These are phyloP conservation scores for Sordaria brevicollis DNA, from an alignment of 495 filamentous ascomycete species.

Conservation along the genomic window DNA sequence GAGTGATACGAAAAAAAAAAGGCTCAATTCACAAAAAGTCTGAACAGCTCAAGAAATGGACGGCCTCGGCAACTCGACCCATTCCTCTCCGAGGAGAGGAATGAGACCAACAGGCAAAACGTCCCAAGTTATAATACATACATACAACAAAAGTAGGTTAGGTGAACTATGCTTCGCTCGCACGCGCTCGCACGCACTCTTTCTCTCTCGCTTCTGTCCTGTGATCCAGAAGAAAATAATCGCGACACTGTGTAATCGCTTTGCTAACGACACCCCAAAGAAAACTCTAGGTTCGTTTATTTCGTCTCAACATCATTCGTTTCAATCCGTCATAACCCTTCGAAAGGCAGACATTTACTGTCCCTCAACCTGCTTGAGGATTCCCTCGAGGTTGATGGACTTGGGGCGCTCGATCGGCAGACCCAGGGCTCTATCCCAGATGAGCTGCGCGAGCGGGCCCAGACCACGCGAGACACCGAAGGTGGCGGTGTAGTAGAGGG, in stretches of 20 bases:
- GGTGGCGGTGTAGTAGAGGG: constrained; percentile 93
- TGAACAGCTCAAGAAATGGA: background rate
- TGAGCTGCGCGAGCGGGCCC: constrained; percentile 83
- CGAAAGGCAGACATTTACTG: constrained; percentile 10
- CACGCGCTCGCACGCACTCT: too few relatives aligned
- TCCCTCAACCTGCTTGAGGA: constrained; percentile 50
- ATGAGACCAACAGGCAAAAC: background rate
- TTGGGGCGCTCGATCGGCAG: constrained; percentile 97
- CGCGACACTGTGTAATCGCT: background rate
- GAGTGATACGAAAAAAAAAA: background rate
- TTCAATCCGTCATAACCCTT: background rate
- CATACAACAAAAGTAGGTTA: background rate
- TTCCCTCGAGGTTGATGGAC: constrained; percentile 82
- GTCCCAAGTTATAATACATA: background rate
- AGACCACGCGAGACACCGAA: constrained; percentile 90
- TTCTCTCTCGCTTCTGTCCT: background rate
- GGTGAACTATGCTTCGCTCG: background rate
- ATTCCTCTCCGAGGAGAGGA: background rate
- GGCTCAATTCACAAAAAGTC: background rate
- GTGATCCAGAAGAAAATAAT: background rate
- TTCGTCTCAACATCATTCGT: background rate
- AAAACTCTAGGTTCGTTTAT: background rate
- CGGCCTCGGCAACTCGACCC: background rate
- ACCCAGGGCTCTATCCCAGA: constrained; percentile 92
- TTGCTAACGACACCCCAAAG: too few relatives aligned